A percentile compares a stretch with the other conserved stretches of the same genome.
Evolutionary conservation across 257 asterid species (phyloP).

Genomic region (Nicotiana otophora): DNA sequence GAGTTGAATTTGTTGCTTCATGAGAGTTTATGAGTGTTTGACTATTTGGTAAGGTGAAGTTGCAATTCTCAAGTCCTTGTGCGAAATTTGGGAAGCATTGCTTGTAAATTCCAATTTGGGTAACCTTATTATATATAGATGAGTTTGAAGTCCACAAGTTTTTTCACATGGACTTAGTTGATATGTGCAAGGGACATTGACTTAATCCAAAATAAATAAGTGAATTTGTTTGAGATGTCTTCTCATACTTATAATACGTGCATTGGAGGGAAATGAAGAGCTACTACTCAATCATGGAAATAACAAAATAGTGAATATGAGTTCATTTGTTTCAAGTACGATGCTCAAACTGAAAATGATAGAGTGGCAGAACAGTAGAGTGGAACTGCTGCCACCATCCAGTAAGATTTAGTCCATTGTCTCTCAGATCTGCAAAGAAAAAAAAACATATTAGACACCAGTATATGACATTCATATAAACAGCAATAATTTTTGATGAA

Average conservation of each 20-base stretch:
- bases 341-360: not conserved
- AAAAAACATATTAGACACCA: not conserved
- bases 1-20: not conserved
- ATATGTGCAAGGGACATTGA: not conserved
- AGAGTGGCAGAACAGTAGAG: not conserved
- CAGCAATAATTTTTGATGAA: not conserved
- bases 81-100: not conserved
- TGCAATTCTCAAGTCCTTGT: not conserved
- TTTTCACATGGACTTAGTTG: not conserved
- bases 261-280: not conserved
- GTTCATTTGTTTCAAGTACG: not conserved
- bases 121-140: not conserved
- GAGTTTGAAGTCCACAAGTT: constrained; percentile 1
- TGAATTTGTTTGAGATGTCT: not conserved
- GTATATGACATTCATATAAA: not conserved
- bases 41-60: not conserved
- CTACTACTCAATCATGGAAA: not conserved
- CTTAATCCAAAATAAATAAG: not conserved
- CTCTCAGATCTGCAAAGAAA: not conserved
- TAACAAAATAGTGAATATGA: constrained; percentile 2
- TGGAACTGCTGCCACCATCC: not conserved
- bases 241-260: not conserved
- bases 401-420: not conserved
- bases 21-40: not conserved
- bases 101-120: not conserved